Conservation (phyloP, 768 basidiomycete species). For the Serpula lacrymans region DNA sequence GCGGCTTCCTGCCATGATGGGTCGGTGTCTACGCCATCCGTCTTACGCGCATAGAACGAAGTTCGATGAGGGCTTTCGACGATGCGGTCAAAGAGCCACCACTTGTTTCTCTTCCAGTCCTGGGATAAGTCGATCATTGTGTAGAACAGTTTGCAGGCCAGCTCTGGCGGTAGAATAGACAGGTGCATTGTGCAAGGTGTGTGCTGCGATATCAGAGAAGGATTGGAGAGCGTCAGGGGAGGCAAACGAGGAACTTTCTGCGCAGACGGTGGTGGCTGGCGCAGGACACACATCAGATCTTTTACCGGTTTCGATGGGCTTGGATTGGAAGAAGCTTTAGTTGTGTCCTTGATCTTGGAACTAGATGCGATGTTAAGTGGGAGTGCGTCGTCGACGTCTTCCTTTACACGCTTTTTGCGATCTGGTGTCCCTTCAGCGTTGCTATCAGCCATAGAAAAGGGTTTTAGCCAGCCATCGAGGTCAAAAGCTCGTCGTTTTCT, state of each 20-base stretch:
- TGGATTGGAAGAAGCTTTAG: slow-evolving; percentile 7
- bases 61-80: slow-evolving; percentile 87
- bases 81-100: slow-evolving; percentile 81
- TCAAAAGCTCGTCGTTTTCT: slow-evolving; percentile 47
- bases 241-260: slow-evolving; percentile 35
- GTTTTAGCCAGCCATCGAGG: slow-evolving; percentile 56
- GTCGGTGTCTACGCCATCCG: slow-evolving; percentile 40
- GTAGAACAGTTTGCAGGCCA: slow-evolving; percentile 75
- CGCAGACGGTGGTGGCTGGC: slow-evolving; percentile 42
- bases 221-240: slow-evolving; percentile 62
- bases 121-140: slow-evolving; percentile 61
- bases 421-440: slow-evolving; percentile 17
- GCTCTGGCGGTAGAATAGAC: slow-evolving; percentile 66
- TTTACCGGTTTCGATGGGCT: slow-evolving; percentile 29
- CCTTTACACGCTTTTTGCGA: slow-evolving; percentile 12
- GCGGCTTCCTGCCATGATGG: slow-evolving; percentile 69
- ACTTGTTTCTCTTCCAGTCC: slow-evolving; percentile 69
- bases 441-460: slow-evolving; percentile 19
- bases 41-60: slow-evolving; percentile 65
- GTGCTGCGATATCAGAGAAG: slow-evolving; percentile 62
- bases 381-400: slow-evolving; percentile 3
- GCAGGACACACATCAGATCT: slow-evolving; percentile 57
- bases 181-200: slow-evolving; percentile 75
- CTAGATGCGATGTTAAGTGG: slow-evolving; percentile 5
- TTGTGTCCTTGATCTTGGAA: slow-evolving; percentile 16